Percentiles rank a stretch among this genome's conserved stretches.
phyloP scores from a whole-genome alignment of 306 rosid genomes.

The Vigna nakashimae region DNA sequence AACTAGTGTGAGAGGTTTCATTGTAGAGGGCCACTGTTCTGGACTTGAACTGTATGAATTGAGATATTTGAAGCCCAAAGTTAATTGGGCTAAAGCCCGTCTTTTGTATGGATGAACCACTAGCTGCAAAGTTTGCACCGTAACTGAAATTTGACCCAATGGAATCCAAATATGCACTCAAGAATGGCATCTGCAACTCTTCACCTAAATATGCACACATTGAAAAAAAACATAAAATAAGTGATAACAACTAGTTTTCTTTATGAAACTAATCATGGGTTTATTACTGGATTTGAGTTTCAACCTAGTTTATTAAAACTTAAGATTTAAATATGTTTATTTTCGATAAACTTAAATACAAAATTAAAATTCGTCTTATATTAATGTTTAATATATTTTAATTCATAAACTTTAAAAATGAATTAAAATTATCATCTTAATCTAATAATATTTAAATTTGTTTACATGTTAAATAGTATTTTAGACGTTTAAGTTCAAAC shows the following conservation, averaged over 20 bases:
- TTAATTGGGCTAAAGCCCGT: slow-evolving; percentile 66
- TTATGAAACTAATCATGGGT: not conserved
- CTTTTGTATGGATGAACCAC: slow-evolving; percentile 64
- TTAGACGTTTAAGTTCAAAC: too few relatives aligned
- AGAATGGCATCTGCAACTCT: slow-evolving; percentile 63
- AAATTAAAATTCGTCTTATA: too few relatives aligned
- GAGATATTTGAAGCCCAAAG: slow-evolving; percentile 66
- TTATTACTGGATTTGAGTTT: too few relatives aligned
- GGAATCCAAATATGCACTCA: slow-evolving; percentile 75
- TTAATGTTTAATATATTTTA: too few relatives aligned
- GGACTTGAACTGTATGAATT: slow-evolving; percentile 71
- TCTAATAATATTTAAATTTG: too few relatives aligned
- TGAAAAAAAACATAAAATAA: not conserved
- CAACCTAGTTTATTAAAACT: too few relatives aligned
- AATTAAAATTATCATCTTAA: too few relatives aligned
- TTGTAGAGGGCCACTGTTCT: slow-evolving; percentile 51
- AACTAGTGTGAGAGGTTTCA: slow-evolving; percentile 47
- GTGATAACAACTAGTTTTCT: not conserved
- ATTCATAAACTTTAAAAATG: too few relatives aligned
- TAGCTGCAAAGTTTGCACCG: slow-evolving; percentile 74
- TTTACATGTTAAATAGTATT: too few relatives aligned
- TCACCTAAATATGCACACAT: slow-evolving; percentile 56
- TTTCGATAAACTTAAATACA: too few relatives aligned
- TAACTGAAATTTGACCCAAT: slow-evolving; percentile 63
- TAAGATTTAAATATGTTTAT: too few relatives aligned